These are phyloP conservation scores for Chimonanthus praecox DNA, from an alignment of 164 flowering plant species.

Conservation along the genomic window DNA sequence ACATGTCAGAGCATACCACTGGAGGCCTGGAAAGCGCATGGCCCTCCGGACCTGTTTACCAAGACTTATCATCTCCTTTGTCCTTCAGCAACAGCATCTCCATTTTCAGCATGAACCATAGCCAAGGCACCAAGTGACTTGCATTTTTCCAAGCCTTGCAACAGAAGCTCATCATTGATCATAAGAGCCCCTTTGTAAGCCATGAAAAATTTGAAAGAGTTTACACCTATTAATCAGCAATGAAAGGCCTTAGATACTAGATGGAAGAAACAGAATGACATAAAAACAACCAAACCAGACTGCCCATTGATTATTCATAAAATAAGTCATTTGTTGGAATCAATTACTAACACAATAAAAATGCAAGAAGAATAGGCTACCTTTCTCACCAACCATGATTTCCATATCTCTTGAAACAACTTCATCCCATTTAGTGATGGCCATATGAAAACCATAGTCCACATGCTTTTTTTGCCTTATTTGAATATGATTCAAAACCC, in stretches of 20 bases:
- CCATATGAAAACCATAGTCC: conserved; percentile 99
- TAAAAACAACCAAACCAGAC: background rate
- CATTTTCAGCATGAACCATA: conserved; percentile 99
- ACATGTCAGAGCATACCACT: conserved; percentile 37
- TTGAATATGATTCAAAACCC: conserved; percentile 60
- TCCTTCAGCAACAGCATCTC: conserved; percentile 92
- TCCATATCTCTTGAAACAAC: conserved; percentile 86
- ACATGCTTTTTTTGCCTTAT: conserved; percentile 65
- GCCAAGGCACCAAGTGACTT: conserved; percentile 96
- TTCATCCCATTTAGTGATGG: conserved; percentile 89
- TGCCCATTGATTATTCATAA: background rate
- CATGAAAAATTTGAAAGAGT: conserved; percentile 94
- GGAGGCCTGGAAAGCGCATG: conserved; percentile 97
- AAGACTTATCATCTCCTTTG: conserved; percentile 86
- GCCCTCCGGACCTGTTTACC: conserved; percentile 97
- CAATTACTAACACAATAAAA: background rate
- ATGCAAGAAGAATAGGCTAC: conserved; percentile 24
- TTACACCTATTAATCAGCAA: conserved; percentile 51
- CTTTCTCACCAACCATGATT: conserved; percentile 88
- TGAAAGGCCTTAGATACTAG: background rate
- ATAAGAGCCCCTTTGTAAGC: conserved; percentile 81
- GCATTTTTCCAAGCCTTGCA: conserved; percentile 82
- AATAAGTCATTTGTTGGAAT: background rate
- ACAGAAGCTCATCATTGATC: conserved; percentile 73
- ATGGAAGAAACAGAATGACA: background rate